These are phyloP conservation scores for Podaxis carcinomalis DNA, from an alignment of 768 basidiomycete genomes.

Conservation along the genomic window DNA sequence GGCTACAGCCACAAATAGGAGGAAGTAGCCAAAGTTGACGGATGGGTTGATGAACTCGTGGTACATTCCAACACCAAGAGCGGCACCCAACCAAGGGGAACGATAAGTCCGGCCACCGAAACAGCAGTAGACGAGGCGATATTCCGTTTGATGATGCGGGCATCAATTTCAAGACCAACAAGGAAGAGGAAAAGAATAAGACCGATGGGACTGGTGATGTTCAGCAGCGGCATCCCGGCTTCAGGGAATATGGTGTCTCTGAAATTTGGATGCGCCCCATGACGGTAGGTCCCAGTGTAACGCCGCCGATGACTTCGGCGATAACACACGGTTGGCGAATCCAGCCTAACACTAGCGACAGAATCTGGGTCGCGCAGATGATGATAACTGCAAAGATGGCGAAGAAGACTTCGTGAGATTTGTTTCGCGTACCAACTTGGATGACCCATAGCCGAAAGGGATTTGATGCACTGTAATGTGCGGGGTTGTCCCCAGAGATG, in stretches of 20 bases:
- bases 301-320: constrained; percentile 87
- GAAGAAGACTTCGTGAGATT: background rate
- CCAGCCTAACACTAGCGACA: constrained; percentile 57
- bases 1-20: constrained; percentile 83
- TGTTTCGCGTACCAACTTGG: constrained; percentile 52
- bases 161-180: constrained; percentile 82
- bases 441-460: constrained; percentile 77
- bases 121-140: constrained; percentile 51
- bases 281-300: constrained; percentile 74
- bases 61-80: constrained; percentile 70
- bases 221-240: constrained; percentile 51
- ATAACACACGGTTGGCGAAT: constrained; percentile 92
- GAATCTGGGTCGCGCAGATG: constrained; percentile 70
- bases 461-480: constrained; percentile 52
- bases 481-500: constrained; percentile 73
- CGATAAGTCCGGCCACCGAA: constrained; percentile 60
- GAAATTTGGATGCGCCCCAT: constrained; percentile 78
- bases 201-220: constrained; percentile 72
- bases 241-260: constrained; percentile 54
- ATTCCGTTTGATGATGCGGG: constrained; percentile 63
- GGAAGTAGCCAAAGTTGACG: constrained; percentile 75
- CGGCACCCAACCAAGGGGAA: constrained; percentile 85
- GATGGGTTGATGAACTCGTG: constrained; percentile 51
- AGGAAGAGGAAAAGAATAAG: constrained; percentile 79
- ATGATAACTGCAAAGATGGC: constrained; percentile 57